Conservation (phyloP, 352 stramenopile genomes). For the Phytophthora litchii region DNA sequence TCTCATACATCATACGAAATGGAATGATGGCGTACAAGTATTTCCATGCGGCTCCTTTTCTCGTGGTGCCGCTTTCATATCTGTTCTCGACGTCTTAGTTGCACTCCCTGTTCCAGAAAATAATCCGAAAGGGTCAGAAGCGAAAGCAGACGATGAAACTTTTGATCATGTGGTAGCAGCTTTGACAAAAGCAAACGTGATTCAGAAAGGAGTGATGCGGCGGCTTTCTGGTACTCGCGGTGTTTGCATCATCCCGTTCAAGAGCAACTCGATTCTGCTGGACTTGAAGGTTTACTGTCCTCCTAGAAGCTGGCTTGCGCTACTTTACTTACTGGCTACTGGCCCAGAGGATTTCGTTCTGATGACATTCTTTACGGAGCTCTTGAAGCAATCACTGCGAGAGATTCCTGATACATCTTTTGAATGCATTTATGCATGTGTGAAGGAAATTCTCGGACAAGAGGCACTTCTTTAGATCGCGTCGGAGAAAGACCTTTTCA, state of each 20-base stretch:
- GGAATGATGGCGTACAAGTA: conserved; percentile 52
- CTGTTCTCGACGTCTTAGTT: conserved; percentile 75
- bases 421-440: conserved; percentile 51
- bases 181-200: conserved; percentile 40
- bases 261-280: conserved; percentile 53
- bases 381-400: conserved; percentile 49
- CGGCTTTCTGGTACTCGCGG: conserved; percentile 46
- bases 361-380: conserved; percentile 43
- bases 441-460: conserved; percentile 35
- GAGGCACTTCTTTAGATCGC: conserved; percentile 44
- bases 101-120: conserved; percentile 23
- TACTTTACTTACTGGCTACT: conserved; percentile 85
- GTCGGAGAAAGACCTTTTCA: conserved; percentile 71
- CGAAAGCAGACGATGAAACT: conserved; percentile 2
- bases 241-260: conserved; percentile 68
- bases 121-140: neutral
- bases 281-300: conserved; percentile 72
- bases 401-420: conserved; percentile 63
- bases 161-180: conserved; percentile 49
- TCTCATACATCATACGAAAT: conserved; percentile 63
- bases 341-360: conserved; percentile 61
- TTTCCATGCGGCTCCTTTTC: conserved; percentile 79
- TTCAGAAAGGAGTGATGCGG: conserved; percentile 33
- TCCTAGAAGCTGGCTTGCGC: conserved; percentile 67
- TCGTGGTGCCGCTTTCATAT: conserved; percentile 69